Percentiles rank a stretch among this genome's conserved stretches.
Conservation (phyloP, 2,329 filamentous ascomycete genomes). For the Alternaria tenuissima region DNA sequence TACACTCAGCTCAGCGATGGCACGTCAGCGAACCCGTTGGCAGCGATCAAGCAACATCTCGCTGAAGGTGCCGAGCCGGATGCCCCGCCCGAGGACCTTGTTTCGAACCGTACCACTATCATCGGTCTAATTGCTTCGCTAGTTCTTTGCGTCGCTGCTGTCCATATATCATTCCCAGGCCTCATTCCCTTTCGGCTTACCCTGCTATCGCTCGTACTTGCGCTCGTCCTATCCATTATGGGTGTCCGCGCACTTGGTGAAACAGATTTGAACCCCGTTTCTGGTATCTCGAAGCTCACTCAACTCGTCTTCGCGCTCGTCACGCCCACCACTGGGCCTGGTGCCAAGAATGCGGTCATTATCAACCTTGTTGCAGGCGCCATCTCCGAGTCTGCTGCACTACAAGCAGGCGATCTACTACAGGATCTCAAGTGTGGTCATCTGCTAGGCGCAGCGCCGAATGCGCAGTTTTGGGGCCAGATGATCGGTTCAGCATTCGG, state of each 20-base stretch:
- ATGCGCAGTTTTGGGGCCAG: conserved; percentile 96
- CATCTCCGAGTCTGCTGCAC: conserved; percentile 81
- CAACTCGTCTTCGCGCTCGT: conserved; percentile 94
- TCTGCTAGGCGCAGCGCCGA: conserved; percentile 87
- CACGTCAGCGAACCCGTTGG: conserved; percentile 30
- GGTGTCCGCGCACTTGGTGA: conserved; percentile 73
- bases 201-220: conserved; percentile 80
- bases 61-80: conserved; percentile 66
- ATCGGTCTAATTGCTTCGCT: conserved; percentile 81
- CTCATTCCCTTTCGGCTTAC: conserved; percentile 85
- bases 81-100: conserved; percentile 82
- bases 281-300: conserved; percentile 94
- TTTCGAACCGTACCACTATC: conserved; percentile 74
- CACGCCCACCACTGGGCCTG: conserved; percentile 69
- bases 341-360: conserved; percentile 78
- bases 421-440: conserved; percentile 98
- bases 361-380: conserved; percentile 96
- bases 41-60: conserved; percentile 44
- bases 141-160: conserved; percentile 79
- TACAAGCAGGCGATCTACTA: conserved; percentile 95
- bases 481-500: conserved; percentile 88
- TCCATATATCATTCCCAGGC: conserved; percentile 82
- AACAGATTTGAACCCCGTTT: conserved; percentile 95
- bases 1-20: conserved; percentile 51
- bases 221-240: conserved; percentile 72